A percentile compares a stretch with the other conserved stretches of the same genome.
These are phyloP conservation scores for Odontarrhena argentea DNA, from an alignment of 345 rosid genomes.

Conservation along the genomic window DNA sequence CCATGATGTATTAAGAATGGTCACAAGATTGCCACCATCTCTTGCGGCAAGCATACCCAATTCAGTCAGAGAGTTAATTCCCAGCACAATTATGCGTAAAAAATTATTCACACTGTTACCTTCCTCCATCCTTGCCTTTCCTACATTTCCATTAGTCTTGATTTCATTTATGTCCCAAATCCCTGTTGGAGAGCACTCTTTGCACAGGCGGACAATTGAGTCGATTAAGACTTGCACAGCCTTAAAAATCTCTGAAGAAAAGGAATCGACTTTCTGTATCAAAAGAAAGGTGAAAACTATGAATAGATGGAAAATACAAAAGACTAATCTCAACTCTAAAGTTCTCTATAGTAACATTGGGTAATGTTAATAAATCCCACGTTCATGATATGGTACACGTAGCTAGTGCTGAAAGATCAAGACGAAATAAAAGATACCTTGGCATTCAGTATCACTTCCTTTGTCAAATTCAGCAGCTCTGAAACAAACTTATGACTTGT, in stretches of 20 bases:
- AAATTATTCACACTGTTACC: constrained; percentile 45
- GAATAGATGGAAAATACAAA: constrained; percentile 20
- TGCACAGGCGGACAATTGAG: constrained; percentile 61
- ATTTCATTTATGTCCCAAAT: constrained; percentile 44
- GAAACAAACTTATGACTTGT: constrained; percentile 57
- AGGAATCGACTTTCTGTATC: constrained; percentile 59
- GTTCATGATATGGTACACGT: background rate
- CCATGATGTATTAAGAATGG: constrained; percentile 88
- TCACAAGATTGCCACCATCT: constrained; percentile 82
- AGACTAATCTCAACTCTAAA: constrained; percentile 20
- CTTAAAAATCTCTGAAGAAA: constrained; percentile 60
- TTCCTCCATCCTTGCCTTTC: constrained; percentile 37
- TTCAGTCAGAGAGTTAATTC: constrained; percentile 63
- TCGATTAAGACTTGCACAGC: constrained; percentile 63
- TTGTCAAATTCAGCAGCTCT: constrained; percentile 65
- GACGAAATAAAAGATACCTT: constrained; percentile 54
- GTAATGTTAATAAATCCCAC: background rate
- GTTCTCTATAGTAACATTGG: background rate
- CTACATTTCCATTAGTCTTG: constrained; percentile 30
- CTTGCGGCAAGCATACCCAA: constrained; percentile 76
- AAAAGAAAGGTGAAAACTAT: constrained; percentile 27
- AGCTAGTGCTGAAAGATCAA: constrained; percentile 7
- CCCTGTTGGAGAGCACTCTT: constrained; percentile 49
- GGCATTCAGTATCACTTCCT: constrained; percentile 49
- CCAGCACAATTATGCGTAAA: constrained; percentile 47